Conservation (phyloP, 176 grass and related monocot species). For the Avena insularis region DNA sequence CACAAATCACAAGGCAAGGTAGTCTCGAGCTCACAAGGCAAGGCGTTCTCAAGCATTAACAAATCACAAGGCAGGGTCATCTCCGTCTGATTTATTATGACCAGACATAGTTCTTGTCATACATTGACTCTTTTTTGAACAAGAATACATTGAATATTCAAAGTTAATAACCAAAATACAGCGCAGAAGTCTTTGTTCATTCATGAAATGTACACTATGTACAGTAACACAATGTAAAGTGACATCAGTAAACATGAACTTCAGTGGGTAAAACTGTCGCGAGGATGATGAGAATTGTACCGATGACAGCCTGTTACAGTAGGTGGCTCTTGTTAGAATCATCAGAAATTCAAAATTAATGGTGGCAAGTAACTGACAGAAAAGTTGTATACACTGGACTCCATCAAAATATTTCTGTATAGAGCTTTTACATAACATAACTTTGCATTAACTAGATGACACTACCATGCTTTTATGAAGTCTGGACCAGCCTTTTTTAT, state of each 20-base stretch:
- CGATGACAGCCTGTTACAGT: slow-evolving; percentile 65
- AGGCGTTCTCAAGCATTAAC: background rate
- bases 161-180: slow-evolving; percentile 34
- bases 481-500: background rate
- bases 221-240: slow-evolving; percentile 36
- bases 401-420: background rate
- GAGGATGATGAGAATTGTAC: slow-evolving; percentile 66
- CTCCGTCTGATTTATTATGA: slow-evolving; percentile 40
- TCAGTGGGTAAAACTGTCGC: slow-evolving; percentile 51
- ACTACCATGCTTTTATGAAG: slow-evolving; percentile 23
- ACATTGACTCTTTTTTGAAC: background rate
- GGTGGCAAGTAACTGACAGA: background rate
- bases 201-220: slow-evolving; percentile 49
- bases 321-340: slow-evolving; percentile 36
- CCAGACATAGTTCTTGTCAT: slow-evolving; percentile 5
- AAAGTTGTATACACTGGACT: slow-evolving; percentile 6
- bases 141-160: slow-evolving; percentile 23
- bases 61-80: background rate
- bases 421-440: slow-evolving; percentile 26
- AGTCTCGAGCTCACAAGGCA: background rate
- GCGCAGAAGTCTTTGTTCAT: slow-evolving; percentile 3
- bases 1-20: background rate
- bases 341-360: background rate
- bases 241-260: slow-evolving; percentile 57
- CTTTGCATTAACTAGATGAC: background rate